Conservation (phyloP, 2,329 filamentous ascomycete species). For the Xylariaceae sp. region DNA sequence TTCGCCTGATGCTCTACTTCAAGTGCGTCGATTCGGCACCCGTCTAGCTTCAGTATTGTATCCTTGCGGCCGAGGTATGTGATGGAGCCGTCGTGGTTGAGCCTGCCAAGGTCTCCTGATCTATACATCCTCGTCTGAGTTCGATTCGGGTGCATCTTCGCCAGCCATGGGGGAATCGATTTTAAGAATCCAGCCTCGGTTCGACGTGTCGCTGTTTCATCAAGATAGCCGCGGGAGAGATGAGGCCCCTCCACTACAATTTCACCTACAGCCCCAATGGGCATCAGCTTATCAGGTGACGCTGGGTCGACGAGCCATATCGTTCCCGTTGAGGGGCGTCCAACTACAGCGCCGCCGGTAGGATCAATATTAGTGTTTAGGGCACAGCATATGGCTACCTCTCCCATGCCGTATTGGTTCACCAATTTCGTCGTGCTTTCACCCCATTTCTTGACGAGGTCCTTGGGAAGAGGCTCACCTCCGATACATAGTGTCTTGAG, state of each 20-base stretch:
- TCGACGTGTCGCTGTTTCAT: conserved; percentile 14
- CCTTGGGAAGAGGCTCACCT: conserved; percentile 22
- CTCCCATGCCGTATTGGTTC: conserved; percentile 23
- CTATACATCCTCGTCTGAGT: conserved; percentile 14
- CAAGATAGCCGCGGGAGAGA: conserved; percentile 17
- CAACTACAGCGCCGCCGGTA: conserved; percentile 12
- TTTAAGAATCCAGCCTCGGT: conserved; percentile 18
- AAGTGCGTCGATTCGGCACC: conserved; percentile 20
- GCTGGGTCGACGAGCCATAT: conserved; percentile 19
- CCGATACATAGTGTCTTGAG: conserved; percentile 18
- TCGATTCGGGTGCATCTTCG: conserved; percentile 13
- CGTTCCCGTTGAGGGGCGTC: conserved; percentile 15
- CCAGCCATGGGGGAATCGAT: conserved; percentile 10
- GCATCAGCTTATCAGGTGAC: conserved; percentile 15
- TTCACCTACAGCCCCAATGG: conserved; percentile 17
- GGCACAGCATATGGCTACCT: conserved; percentile 22
- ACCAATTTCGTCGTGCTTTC: conserved; percentile 14
- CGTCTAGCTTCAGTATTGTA: conserved; percentile 21
- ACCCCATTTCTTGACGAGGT: conserved; percentile 17
- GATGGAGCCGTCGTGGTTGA: conserved; percentile 16
- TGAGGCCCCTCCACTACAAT: conserved; percentile 17
- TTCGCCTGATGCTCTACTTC: conserved; percentile 21
- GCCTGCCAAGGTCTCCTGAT: conserved; percentile 17
- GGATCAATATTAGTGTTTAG: conserved; percentile 17
- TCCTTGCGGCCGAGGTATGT: conserved; percentile 19